Base-by-base conservation (phyloP, 768 basidiomycete genomes). In the Butyriboletus loyo region DNA sequence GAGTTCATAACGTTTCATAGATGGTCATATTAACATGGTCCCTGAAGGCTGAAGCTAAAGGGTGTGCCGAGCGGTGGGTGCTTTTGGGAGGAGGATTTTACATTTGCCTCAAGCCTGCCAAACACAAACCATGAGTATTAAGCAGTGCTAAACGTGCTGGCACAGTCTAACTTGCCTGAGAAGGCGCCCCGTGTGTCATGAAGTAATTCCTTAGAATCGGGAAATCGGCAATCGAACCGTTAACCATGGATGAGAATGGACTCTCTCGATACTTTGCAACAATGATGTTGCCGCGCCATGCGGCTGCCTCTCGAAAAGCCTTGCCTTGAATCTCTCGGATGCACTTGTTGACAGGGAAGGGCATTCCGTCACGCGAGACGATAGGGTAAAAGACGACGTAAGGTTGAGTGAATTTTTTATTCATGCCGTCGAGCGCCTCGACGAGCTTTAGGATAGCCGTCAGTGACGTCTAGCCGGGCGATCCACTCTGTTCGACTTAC, bases 211-310 rank as follows among this genome's bases (percentile, higher is more conserved):
- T 85, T 54, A 92, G 68, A 56, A 92, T 80, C 3, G 89, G 86
- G 57, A 89, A 92, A 63, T 91, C 89, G 34, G 89, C 84, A 80
- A 89, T 90, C n/a, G 86, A 83, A 22, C 81, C 83, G 63, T 89
- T 77, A 21, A 83, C 81, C 80, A 91, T 80, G 32, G 68, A 71
- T 2, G 72, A 68, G 65, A 76, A 79, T 7, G 70, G 67, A 28
- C 66, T 65, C 61, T 79, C 77, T 37, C 63, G 65, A 56, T 80
- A 92, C 68, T 91, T 92, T 36, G 85, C 87, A 39, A 89, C 73
- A 57, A 92, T 74, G 49, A 92, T 78, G 69, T 90, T 89, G 22
- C 89, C 89, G 44, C 87, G 79, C 89, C 89, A 92, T 37, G 88
- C 86, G 50, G 62, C 60, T 48, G 80, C 77, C 64, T 89, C 87